Conservation (phyloP, 1,284 basidiomycete species). For the Peniophora sp. region DNA sequence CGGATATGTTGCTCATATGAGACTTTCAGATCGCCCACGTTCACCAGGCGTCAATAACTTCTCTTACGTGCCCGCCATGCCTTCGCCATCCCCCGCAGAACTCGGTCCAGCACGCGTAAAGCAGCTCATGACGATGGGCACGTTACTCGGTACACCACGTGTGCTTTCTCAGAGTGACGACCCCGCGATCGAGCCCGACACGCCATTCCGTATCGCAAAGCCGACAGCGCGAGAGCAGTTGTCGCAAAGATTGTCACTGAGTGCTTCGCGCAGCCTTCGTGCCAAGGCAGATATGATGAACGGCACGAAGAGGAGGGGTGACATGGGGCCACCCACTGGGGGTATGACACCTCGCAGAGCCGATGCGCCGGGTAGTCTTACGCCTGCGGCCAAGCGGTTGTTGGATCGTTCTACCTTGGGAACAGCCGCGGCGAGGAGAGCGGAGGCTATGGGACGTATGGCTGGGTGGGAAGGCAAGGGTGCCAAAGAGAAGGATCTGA, state of each 20-base stretch:
- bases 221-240: conserved; percentile 70
- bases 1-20: conserved; percentile 7
- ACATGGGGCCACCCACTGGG: conserved; percentile 57
- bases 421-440: conserved; percentile 51
- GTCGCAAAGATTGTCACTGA: conserved; percentile 70
- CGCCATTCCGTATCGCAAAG: conserved; percentile 66
- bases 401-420: conserved; percentile 64
- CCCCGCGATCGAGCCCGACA: conserved; percentile 30
- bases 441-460: conserved; percentile 59
- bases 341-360: conserved; percentile 56
- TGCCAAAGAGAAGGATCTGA: conserved; percentile 45
- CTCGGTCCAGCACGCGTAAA: conserved; percentile 71
- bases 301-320: conserved; percentile 27
- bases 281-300: conserved; percentile 52
- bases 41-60: conserved; percentile 52
- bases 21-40: conserved; percentile 44
- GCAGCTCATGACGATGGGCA: conserved; percentile 92
- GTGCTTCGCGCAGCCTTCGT: conserved; percentile 60
- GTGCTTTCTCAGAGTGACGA: conserved; percentile 66
- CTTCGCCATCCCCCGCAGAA: conserved; percentile 77
- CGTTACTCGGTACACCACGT: conserved; percentile 79
- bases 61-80: conserved; percentile 75
- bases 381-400: conserved; percentile 72
- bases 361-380: conserved; percentile 62
- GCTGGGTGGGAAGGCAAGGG: conserved; percentile 52